Evolutionary conservation across 495 filamentous ascomycete genomes (phyloP), one percentile per base, ranked within the genome.

Genomic region (Podospora pseudoanserina): DNA sequence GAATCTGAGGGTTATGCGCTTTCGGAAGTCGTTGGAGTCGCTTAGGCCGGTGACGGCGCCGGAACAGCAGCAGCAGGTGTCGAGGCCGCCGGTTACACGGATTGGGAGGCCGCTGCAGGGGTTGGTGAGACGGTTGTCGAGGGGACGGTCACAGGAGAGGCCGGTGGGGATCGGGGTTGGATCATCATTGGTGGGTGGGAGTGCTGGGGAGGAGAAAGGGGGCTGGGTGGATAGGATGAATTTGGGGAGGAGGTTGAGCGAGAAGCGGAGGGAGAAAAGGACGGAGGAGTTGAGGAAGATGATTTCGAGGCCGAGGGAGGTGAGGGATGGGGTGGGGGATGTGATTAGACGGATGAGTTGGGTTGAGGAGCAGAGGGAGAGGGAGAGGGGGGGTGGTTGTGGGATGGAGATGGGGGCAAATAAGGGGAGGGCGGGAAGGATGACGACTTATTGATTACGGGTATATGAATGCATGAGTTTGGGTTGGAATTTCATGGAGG

Each of bases 221-320:
- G 68, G 26, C 34, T 49, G 82, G 65, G 78, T 79, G 70, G 70
- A 73, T 57, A 78, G 67, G 65, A 80, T 83, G 57, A 82, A 81
- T 44, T 65, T 84, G 39, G 74, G 90, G 49, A 81, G 86, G 53
- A 83, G 86, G 66, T 72, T 86, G 64, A 88, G 87, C 69, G 87
- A 90, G 74, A 78, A 81, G 71, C 83, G 86, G 57, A 84, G 87
- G 28, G 91, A 92, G 78, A 88, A 86, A 70, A 80, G 88, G 65
- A 85, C 88, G 60, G 83, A 89, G 65, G 83, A 80, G 70, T 81
- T 96, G 64, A 86, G 90, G 72, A 82, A 85, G 66, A 90, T 84
- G 70, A 96, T 96, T 44, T 83, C 81, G 60, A 76, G 75, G 0
- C 85, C 85, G 4, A 74, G 77, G 34, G 82, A 81, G 44, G 82